Conservation (phyloP, 805 yeast genomes). For the Nakazawaea populi region DNA sequence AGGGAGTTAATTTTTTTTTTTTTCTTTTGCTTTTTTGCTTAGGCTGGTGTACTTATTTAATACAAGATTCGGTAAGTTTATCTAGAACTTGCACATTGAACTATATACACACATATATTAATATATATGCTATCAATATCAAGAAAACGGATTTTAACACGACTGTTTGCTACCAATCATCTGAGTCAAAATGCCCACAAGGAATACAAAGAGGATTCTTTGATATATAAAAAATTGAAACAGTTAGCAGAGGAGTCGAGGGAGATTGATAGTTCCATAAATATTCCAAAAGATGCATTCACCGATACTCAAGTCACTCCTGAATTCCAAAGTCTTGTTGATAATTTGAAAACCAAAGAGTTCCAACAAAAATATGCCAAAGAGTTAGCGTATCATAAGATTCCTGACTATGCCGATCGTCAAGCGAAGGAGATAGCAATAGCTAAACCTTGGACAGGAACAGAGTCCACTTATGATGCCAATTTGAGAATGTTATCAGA, state of each 20-base stretch:
- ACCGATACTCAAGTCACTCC: slow-evolving; percentile 14
- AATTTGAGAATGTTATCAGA: slow-evolving; percentile 53
- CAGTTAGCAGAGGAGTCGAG: slow-evolving; percentile 37
- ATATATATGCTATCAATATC: background rate
- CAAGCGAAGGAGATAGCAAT: slow-evolving; percentile 43
- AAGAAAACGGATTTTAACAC: background rate
- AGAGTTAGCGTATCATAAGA: slow-evolving; percentile 32
- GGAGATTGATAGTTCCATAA: slow-evolving; percentile 32
- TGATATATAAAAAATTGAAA: slow-evolving; percentile 29
- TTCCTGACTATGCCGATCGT: slow-evolving; percentile 39
- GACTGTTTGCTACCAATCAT: background rate
- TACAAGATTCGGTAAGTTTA: too few species aligned
- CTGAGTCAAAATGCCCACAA: background rate
- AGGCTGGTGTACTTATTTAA: too few species aligned
- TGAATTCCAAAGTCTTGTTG: slow-evolving; percentile 20
- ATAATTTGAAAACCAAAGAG: slow-evolving; percentile 23
- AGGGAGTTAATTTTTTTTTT: too few species aligned
- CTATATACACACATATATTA: too few species aligned
- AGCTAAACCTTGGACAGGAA: slow-evolving; percentile 55
- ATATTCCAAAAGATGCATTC: slow-evolving; percentile 21
- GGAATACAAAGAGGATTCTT: slow-evolving; percentile 16
- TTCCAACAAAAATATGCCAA: slow-evolving; percentile 34
- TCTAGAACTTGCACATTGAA: too few species aligned
- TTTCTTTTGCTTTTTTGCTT: too few species aligned
- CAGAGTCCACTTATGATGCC: slow-evolving; percentile 40